Base-by-base conservation (phyloP, 257 asterid species). In the Jacaranda mimosifolia region DNA sequence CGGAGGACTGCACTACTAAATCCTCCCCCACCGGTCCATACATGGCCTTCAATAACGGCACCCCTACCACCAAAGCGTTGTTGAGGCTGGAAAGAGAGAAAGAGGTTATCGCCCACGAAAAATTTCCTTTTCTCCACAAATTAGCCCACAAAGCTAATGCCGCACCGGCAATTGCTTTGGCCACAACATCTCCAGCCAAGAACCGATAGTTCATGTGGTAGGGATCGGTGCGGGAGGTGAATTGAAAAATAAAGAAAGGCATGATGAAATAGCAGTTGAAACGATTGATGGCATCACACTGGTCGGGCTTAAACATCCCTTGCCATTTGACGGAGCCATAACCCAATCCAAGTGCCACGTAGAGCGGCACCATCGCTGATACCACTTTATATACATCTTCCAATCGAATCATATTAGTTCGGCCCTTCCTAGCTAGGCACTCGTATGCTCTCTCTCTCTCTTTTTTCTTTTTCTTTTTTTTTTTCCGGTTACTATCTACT, bases 211-310 rank as follows among this genome's bases (percentile, higher is more conserved):
- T 94, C 94, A 90, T 81, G 43, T 64, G 66, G 85, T 91, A 92
- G 12, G 97, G 97, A 66, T 92, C 56, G 12, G 92, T 85, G 36
- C 79, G 71, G 57, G 92, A 57, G 5, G 85, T 82, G 86, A 94
- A 90, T 1, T 88, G 85, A 68, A 94, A 94, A 19, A 86, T 76
- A 86, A 92, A 94, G 70, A 94, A 91, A 3, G 98, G 96, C 64
- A 93, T 72, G 26, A 93, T 77, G 83, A 90, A 92, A 18, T 82
- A 94, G 60, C 91, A 90, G 19, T 83, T 88, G 79, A 92, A 86
- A 1, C 94, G 87, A 72, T 90, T 94, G 38, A 94, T 88, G 48
- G 92, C 94, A 63, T 89, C 93, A 74, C 94, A 90, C 8, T 94
- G 92, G 11, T 90, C 90, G 2, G 92, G 81, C n/a, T 85, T 83